Conservation (phyloP, 2,329 filamentous ascomycete species). For the Colletotrichum gigasporum region DNA sequence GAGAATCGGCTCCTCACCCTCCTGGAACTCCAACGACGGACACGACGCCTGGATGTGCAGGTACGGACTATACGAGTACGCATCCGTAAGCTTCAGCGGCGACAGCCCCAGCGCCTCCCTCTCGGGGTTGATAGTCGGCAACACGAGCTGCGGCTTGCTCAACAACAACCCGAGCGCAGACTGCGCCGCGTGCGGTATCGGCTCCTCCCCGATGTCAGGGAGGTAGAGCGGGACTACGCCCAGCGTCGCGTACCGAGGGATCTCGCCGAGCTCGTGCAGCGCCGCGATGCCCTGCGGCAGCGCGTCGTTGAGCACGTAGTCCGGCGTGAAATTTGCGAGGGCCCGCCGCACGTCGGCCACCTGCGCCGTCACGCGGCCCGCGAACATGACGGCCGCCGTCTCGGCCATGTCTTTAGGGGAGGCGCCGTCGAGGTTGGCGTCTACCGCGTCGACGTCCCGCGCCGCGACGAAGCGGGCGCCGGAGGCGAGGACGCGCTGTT, state of each 20-base stretch:
- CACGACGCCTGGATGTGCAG: slow-evolving; percentile 51
- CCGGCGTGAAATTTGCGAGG: slow-evolving; percentile 39
- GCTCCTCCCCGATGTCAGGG: slow-evolving; percentile 42
- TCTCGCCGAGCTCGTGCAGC: slow-evolving; percentile 44
- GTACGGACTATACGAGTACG: slow-evolving; percentile 46
- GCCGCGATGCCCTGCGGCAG: slow-evolving; percentile 47
- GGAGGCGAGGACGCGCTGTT: slow-evolving; percentile 43
- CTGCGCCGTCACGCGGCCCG: slow-evolving; percentile 43
- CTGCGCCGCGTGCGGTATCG: slow-evolving; percentile 34
- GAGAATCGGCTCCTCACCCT: slow-evolving; percentile 36
- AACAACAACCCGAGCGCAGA: slow-evolving; percentile 37
- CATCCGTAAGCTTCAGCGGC: slow-evolving; percentile 41
- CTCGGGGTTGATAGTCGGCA: slow-evolving; percentile 42
- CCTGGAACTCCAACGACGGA: slow-evolving; percentile 42
- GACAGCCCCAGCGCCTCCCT: slow-evolving; percentile 40
- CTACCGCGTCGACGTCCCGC: slow-evolving; percentile 40
- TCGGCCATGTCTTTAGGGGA: slow-evolving; percentile 45
- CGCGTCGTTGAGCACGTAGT: slow-evolving; percentile 49
- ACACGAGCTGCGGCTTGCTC: slow-evolving; percentile 42
- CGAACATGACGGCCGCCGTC: slow-evolving; percentile 36
- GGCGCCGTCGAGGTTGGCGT: slow-evolving; percentile 39
- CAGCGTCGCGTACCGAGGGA: slow-evolving; percentile 47
- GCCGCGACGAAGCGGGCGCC: slow-evolving; percentile 46
- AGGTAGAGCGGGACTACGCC: slow-evolving; percentile 50
- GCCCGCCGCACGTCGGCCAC: slow-evolving; percentile 46